Evolutionary conservation across 116 monocot genomes (phyloP), one percentile per base, ranked within the genome.

Genomic region (Iris pallida): DNA sequence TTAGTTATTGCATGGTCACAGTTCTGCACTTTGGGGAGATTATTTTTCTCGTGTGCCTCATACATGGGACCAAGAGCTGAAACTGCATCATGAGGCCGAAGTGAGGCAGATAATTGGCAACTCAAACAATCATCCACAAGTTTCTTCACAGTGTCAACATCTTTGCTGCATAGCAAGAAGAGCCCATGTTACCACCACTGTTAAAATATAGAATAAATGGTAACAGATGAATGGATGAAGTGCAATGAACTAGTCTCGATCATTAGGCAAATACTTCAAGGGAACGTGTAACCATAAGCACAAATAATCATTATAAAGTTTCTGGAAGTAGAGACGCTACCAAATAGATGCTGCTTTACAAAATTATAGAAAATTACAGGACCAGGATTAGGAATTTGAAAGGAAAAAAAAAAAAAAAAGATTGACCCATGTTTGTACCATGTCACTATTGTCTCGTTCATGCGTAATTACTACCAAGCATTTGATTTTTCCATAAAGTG

Each of bases 51-150:
- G 78, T 99, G 99, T 53, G 76, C 88, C 56, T 99, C 84, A 66
- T 93, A 94, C 78, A 90, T 99, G 2, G 94, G 94, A 46, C 99
- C 94, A 54, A 99, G 88, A 45, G 86, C 93, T 41, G 94, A 93
- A 78, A 99, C 76, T n/a, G 99, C 94, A 68, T 93, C 94, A 71
- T 99, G 93, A 57, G 91, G 88, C 45, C 86, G 79, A 49, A 90
- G 75, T 4, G 88, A 88, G 1, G 76, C 67, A 68, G 99, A 93
- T 12, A 84, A 20, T 54, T 90, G 81, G 42, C 69, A 63, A 59
- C 65, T 90, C 51, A 85, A 71, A 68, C 76, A 91, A 57, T 99
- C 99, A 79, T 99, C 94, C 18, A 86, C 88, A 19, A 86, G 86
- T 75, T 91, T 99, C 76, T 94, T 94, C 69, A 94, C 86, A 8